Evolutionary conservation across 805 yeast species (phyloP), one percentile per base, ranked within the genome.

Genomic region (Grigorovia yakushimaensis): DNA sequence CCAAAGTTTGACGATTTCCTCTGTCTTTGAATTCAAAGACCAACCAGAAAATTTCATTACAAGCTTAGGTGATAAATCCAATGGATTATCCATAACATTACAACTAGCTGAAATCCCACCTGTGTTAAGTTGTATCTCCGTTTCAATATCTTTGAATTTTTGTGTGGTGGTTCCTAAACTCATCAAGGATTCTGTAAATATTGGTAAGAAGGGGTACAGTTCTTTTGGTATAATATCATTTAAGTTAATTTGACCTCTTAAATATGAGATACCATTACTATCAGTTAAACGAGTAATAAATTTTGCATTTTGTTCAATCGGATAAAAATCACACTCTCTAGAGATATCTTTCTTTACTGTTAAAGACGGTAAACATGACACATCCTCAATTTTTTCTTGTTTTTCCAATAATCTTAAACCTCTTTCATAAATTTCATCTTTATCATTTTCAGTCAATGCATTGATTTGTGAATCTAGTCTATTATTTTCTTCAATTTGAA

Each of bases 241-340:
- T 24, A 91, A 62, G 39, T 79, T 72, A 50, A 83, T 82, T 36
- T 79, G 65, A n/a, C 85, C 82, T 41, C 82, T 73, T 51, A 82
- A 71, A 60, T 91, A 93, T 0, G 89, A 76, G 42, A 93, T 68
- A 0, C 96, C 97, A 59, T 87, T 87, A 1, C 94, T 80, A 51
- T 78, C 82, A 1, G 82, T 78, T n/a, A 75, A 61, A 52, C 86
- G 69, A 55, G 73, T 73, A 47, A 67, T 68, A 2, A 71, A 54
- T 9, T 60, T 57, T 10, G 52, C 67, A 48, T 51, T 65, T 5
- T 27, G 58, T 2, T 73, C 68, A 3, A 69, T 58, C 8, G 68
- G 65, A 45, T 59, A 65, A 10, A 46, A 45, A 4, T 73, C 75
- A 1, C 82, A 81, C 13, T 61, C 61, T 49, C 77, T 71, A 36